Evolutionary conservation across 495 filamentous ascomycete genomes (phyloP).

Genomic region (Aspergillus incahuasiensis): DNA sequence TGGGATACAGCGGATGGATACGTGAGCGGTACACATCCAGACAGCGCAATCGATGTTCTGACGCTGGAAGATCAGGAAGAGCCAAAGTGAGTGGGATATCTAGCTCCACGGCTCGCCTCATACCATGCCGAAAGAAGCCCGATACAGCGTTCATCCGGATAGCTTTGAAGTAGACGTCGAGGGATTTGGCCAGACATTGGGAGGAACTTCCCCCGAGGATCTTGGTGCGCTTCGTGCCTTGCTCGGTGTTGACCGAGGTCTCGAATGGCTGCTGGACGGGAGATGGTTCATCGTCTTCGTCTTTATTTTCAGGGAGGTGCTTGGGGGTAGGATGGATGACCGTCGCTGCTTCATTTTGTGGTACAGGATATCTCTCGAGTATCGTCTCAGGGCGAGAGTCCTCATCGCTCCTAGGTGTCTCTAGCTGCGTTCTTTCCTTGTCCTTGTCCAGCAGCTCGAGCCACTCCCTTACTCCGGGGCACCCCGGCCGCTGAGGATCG

Average conservation of each 20-base stretch:
- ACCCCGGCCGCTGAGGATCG: conserved; percentile 14
- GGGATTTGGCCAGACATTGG: conserved; percentile 16
- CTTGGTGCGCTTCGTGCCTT: conserved; percentile 14
- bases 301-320: not conserved
- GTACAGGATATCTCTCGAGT: too few relatives aligned
- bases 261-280: conserved; percentile 15
- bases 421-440: not conserved
- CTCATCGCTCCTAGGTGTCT: too few relatives aligned
- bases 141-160: conserved; percentile 12
- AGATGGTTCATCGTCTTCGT: conserved; percentile 1
- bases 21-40: conserved; percentile 1
- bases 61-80: conserved; percentile 6
- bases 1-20: conserved; percentile 11
- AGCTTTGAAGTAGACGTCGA: conserved; percentile 16
- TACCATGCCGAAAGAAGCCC: conserved; percentile 11
- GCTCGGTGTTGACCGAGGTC: conserved; percentile 9
- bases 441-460: conserved; percentile 14
- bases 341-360: not conserved
- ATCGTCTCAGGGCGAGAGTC: not conserved
- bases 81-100: conserved; percentile 5
- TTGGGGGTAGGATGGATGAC: not conserved
- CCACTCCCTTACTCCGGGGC: conserved; percentile 13
- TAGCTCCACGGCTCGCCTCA: conserved; percentile 14
- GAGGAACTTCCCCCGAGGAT: conserved; percentile 16
- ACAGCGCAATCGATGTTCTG: not conserved